phyloP scores from a whole-genome alignment of 495 filamentous ascomycete species.

The Glonium stellatum region DNA sequence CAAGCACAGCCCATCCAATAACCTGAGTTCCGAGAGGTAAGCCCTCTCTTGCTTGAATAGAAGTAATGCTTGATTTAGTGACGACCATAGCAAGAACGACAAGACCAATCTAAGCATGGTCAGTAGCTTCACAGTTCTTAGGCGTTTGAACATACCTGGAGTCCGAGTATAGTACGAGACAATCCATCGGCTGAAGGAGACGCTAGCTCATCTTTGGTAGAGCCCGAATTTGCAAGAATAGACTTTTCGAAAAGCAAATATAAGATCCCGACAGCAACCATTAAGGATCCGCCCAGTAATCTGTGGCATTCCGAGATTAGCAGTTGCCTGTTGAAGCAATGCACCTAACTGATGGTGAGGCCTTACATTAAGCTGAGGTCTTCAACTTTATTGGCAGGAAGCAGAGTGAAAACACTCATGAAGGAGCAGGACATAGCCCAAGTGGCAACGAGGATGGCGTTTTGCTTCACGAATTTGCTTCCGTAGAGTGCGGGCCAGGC shows the following conservation, averaged over 20 bases:
- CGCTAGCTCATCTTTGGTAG: slow-evolving; percentile 16
- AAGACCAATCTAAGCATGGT: slow-evolving; percentile 57
- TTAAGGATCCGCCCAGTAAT: slow-evolving; percentile 66
- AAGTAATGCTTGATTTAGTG: slow-evolving; percentile 72
- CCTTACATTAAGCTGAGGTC: slow-evolving; percentile 69
- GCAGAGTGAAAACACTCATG: slow-evolving; percentile 87
- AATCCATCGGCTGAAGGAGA: slow-evolving; percentile 22
- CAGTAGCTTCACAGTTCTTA: slow-evolving; percentile 25
- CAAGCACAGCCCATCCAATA: slow-evolving; percentile 76
- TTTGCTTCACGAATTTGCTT: slow-evolving; percentile 56
- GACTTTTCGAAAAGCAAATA: slow-evolving; percentile 79
- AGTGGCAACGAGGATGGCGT: slow-evolving; percentile 54
- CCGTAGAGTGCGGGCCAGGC: slow-evolving; percentile 78
- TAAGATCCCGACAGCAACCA: slow-evolving; percentile 68
- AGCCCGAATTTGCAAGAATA: slow-evolving; percentile 44
- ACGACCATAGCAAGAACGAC: slow-evolving; percentile 76
- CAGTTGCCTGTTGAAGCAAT: background rate
- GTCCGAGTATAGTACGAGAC: slow-evolving; percentile 32
- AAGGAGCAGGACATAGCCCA: slow-evolving; percentile 71
- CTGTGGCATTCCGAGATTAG: slow-evolving; percentile 39
- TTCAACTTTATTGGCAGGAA: slow-evolving; percentile 82
- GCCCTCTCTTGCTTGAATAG: slow-evolving; percentile 77
- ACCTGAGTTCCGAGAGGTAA: slow-evolving; percentile 86
- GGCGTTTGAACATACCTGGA: slow-evolving; percentile 27
- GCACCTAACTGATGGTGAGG: background rate